phyloP scores from a whole-genome alignment of 1,139 yeast species.

The Magnusiomyces tetraspermus region DNA sequence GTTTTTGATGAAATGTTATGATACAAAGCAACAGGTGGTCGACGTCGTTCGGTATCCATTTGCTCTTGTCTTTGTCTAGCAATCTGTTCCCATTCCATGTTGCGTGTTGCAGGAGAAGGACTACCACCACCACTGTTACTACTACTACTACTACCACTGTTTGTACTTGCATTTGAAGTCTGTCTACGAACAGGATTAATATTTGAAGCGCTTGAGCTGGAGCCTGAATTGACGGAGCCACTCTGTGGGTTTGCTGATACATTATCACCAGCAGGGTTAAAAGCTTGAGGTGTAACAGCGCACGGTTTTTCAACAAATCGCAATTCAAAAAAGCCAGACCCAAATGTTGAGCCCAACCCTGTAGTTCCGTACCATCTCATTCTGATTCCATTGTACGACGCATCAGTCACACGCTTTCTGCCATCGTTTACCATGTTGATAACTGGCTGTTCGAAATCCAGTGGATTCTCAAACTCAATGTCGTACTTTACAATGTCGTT shows the following conservation, averaged over 20 bases:
- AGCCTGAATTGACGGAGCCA: background rate
- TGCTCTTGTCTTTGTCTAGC: background rate
- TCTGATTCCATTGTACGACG: conserved; percentile 14
- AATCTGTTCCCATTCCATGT: background rate
- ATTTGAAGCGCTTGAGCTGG: background rate
- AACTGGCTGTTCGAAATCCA: conserved; percentile 11
- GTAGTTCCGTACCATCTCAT: conserved; percentile 20
- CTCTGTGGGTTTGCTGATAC: background rate
- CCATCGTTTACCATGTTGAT: conserved; percentile 17
- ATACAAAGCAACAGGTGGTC: conserved; percentile 15
- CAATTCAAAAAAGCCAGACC: conserved; percentile 18
- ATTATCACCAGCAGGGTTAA: background rate
- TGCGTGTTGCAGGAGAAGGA: background rate
- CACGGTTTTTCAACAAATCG: conserved; percentile 12
- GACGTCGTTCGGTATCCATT: background rate
- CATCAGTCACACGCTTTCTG: conserved; percentile 14
- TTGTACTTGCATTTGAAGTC: background rate
- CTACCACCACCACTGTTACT: background rate
- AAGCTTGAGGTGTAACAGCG: background rate
- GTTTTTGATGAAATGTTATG: conserved; percentile 12
- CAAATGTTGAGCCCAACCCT: conserved; percentile 20
- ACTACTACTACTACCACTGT: background rate
- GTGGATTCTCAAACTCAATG: conserved; percentile 10
- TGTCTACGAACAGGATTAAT: background rate
- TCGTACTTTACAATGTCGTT: conserved; percentile 11